These are phyloP conservation scores for Pleurotus pulmonarius DNA, from an alignment of 768 basidiomycete genomes.

Conservation along the genomic window DNA sequence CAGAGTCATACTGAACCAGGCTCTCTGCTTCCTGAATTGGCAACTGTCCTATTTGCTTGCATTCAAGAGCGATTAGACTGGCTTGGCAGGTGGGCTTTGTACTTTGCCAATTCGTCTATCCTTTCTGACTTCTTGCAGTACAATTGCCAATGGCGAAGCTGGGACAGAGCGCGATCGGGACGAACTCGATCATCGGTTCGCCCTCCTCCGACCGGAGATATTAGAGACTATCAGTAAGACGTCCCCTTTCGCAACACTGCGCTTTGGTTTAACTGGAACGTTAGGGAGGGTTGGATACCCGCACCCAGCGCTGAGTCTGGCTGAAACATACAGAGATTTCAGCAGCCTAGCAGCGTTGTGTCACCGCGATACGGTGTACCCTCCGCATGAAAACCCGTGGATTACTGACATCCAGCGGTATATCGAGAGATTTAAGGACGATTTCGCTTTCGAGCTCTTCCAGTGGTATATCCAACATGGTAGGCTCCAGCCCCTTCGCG, in stretches of 20 bases:
- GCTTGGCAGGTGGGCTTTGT: slow-evolving; percentile 48
- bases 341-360: slow-evolving; percentile 81
- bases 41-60: slow-evolving; percentile 58
- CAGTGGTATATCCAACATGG: slow-evolving; percentile 92
- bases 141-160: slow-evolving; percentile 41
- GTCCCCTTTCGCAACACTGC: background rate
- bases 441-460: slow-evolving; percentile 87
- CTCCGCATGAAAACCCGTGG: slow-evolving; percentile 63
- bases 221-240: slow-evolving; percentile 77
- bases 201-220: slow-evolving; percentile 68
- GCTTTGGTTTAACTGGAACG: background rate
- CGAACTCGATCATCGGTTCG: slow-evolving; percentile 64
- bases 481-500: slow-evolving; percentile 21
- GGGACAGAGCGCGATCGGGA: slow-evolving; percentile 53
- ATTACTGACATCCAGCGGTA: slow-evolving; percentile 62
- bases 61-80: slow-evolving; percentile 67
- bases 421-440: slow-evolving; percentile 73
- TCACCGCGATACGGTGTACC: slow-evolving; percentile 61
- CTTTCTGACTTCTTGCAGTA: slow-evolving; percentile 23
- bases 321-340: slow-evolving; percentile 87
- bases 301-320: slow-evolving; percentile 72
- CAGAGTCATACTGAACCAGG: slow-evolving; percentile 33
- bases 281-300: slow-evolving; percentile 66
- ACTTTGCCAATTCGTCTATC: no score
- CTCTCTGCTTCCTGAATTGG: slow-evolving; percentile 62